phyloP scores from a whole-genome alignment of 2,329 filamentous ascomycete genomes.

The Venturia effusa region DNA sequence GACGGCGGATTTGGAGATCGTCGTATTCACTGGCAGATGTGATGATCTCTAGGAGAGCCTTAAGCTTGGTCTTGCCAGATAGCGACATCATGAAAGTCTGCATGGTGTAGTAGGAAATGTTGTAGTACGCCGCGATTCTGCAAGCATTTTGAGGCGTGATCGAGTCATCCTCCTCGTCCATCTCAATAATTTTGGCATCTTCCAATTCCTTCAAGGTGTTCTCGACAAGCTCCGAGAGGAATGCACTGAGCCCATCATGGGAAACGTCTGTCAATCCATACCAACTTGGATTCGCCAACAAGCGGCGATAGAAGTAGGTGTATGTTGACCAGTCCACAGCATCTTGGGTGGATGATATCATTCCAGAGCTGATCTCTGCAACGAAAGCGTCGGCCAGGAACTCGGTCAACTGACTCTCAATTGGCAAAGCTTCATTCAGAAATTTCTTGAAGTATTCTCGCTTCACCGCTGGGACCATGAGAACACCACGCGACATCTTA shows the following conservation, averaged over 20 bases:
- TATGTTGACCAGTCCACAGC: slow-evolving; percentile 98
- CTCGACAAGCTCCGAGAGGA: slow-evolving; percentile 90
- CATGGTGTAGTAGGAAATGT: slow-evolving; percentile 98
- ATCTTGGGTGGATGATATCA: slow-evolving; percentile 89
- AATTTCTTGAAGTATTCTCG: slow-evolving; percentile 99
- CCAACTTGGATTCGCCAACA: slow-evolving; percentile 92
- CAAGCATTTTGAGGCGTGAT: slow-evolving; percentile 86
- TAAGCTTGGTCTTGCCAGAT: slow-evolving; percentile 80
- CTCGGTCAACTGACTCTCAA: slow-evolving; percentile 86
- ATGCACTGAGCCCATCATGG: slow-evolving; percentile 86
- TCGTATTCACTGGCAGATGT: slow-evolving; percentile 97
- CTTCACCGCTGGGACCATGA: slow-evolving; percentile 92
- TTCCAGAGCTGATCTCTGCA: slow-evolving; percentile 91
- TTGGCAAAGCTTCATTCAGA: slow-evolving; percentile 85
- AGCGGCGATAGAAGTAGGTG: slow-evolving; percentile 92
- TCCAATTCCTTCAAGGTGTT: slow-evolving; percentile 80
- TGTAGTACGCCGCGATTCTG: slow-evolving; percentile 98
- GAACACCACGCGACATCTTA: slow-evolving; percentile 74
- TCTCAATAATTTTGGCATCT: slow-evolving; percentile 90
- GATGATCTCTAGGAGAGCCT: slow-evolving; percentile 92
- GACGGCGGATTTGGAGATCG: slow-evolving; percentile 81
- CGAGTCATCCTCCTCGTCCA: slow-evolving; percentile 79
- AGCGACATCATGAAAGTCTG: slow-evolving; percentile 94
- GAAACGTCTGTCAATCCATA: slow-evolving; percentile 75
- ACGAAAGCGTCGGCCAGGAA: slow-evolving; percentile 95